A percentile compares a stretch with the other conserved stretches of the same genome.
Conservation (phyloP, 1,284 basidiomycete genomes). For the Mycena sp. region DNA sequence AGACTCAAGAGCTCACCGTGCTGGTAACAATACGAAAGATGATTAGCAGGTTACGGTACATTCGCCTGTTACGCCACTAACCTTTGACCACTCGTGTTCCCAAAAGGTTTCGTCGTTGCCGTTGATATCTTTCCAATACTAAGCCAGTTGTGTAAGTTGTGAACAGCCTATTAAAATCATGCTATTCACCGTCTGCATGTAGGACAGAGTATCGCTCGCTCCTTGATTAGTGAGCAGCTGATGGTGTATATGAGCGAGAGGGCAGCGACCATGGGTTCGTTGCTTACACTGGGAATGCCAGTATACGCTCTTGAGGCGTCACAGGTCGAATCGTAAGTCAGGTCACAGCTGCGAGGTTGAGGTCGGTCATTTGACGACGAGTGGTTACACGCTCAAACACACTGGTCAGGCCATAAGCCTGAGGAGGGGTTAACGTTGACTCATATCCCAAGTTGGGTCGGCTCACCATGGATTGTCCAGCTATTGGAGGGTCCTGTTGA, state of each 20-base stretch:
- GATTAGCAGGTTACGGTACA: neutral
- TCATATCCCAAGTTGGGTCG: neutral
- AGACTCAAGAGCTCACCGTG: conserved; percentile 1
- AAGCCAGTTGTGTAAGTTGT: neutral
- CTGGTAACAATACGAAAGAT: neutral
- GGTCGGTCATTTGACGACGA: neutral
- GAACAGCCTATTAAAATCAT: neutral
- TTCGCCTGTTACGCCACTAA: neutral
- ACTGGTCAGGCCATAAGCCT: conserved; percentile 81
- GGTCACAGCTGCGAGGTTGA: conserved; percentile 65
- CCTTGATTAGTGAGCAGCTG: conserved; percentile 70
- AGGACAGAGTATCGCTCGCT: conserved; percentile 66
- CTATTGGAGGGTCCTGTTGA: conserved; percentile 71
- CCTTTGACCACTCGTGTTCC: conserved; percentile 57
- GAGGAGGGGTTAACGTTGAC: conserved; percentile 9
- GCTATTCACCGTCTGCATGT: conserved; percentile 63
- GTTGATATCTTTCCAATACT: conserved; percentile 38
- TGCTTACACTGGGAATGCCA: conserved; percentile 59
- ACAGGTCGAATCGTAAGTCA: conserved; percentile 68
- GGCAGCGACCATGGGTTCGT: neutral
- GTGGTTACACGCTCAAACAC: conserved; percentile 34
- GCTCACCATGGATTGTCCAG: conserved; percentile 80
- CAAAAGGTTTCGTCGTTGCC: conserved; percentile 73
- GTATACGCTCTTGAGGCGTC: conserved; percentile 71
- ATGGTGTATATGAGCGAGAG: neutral